phyloP scores from a whole-genome alignment of 2,329 filamentous ascomycete species.

The Bipolaris oryzae region DNA sequence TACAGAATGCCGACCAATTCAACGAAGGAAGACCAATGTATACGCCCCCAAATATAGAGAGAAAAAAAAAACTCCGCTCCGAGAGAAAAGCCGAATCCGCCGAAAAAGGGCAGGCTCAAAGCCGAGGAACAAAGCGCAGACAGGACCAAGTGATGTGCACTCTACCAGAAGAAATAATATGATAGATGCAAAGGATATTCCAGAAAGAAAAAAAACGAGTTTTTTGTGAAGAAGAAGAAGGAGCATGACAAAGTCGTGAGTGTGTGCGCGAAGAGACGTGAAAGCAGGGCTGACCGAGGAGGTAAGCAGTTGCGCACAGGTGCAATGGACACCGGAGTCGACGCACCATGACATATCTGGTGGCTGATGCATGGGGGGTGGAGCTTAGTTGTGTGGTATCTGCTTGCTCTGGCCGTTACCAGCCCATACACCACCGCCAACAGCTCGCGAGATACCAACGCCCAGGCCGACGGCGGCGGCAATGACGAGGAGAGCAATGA shows the following conservation, averaged over 20 bases:
- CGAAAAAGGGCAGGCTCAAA: conserved; percentile 7
- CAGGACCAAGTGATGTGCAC: conserved; percentile 18
- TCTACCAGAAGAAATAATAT: conserved; percentile 19
- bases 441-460: conserved; percentile 56
- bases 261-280: conserved; percentile 6
- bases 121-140: conserved; percentile 5
- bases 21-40: not conserved
- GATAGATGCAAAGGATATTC: conserved; percentile 27
- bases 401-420: conserved; percentile 46
- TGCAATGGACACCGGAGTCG: not conserved
- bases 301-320: not conserved
- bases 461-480: conserved; percentile 56
- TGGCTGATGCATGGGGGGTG: not conserved
- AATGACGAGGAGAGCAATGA: conserved; percentile 53
- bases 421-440: conserved; percentile 56
- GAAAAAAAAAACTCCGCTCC: not conserved
- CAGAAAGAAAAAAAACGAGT: not conserved
- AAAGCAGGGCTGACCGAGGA: conserved; percentile 2
- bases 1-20: conserved; percentile 11
- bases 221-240: not conserved
- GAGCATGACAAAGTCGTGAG: conserved; percentile 22
- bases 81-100: conserved; percentile 4
- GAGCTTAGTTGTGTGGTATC: conserved; percentile 37
- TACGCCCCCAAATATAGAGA: conserved; percentile 6
- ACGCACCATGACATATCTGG: not conserved